Evolutionary conservation across 495 filamentous ascomycete species (phyloP), one percentile per base, ranked within the genome.

Genomic region (Bathelium albidoporum): DNA sequence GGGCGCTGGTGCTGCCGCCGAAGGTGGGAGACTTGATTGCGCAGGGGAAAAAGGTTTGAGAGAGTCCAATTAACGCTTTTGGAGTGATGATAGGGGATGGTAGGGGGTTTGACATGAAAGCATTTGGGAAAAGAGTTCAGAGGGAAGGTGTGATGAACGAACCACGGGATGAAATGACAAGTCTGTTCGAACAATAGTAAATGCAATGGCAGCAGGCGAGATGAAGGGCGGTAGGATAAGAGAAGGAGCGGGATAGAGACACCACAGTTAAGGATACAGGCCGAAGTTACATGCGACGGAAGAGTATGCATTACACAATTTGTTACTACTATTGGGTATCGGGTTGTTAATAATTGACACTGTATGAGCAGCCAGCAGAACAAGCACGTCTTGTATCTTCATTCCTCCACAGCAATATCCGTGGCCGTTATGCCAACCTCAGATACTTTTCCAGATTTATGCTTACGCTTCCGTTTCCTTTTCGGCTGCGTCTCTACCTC

Each of bases 1-100:
- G 83, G 67, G 83, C 87, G 0, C 72, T 97, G 65, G 87, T 97
- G 7, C 77, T 97, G 60, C 94, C 94, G 31, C 90, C 91, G 1
- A 99, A 99, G 75, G 92, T 97, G 18, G 78, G 77, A 2, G 84
- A 86, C 69, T 72, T 86, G 66, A 73, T 85, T 61, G 70, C 68
- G 18, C 67, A 73, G 60, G 75, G 75, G 24, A 75, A 73, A 68
- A 77, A 76, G 68, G 75, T 76, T 20, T 77, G 59, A 69, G n/a
- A n/a, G n/a, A n/a, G n/a, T n/a, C n/a, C n/a, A n/a, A n/a, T n/a
- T n/a, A n/a, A n/a, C n/a, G n/a, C n/a, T n/a, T n/a, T n/a, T n/a
- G n/a, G n/a, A n/a, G n/a, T n/a, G n/a, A n/a, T n/a, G n/a, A n/a
- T n/a, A n/a, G n/a, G n/a, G n/a, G n/a, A n/a, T n/a, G n/a, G n/a